Base-by-base conservation (phyloP, 202 grass and related monocot species). In the Elaeis oleifera region DNA sequence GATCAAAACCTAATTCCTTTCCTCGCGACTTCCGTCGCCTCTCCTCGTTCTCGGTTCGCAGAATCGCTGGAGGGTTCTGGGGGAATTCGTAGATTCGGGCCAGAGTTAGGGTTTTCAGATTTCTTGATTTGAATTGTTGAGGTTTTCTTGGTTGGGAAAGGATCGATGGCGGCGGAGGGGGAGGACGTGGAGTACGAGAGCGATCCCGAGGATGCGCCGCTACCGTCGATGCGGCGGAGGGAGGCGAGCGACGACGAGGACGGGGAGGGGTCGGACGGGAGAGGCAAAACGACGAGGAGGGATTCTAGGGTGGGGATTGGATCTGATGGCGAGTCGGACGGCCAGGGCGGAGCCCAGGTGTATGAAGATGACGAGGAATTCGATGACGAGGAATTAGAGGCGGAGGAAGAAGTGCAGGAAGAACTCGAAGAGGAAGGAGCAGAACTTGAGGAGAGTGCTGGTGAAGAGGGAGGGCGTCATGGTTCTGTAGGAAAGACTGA, bases 161-260 rank as follows among this genome's bases (percentile, higher is more conserved):
- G 54, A 72, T 72, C 50, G 18, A 78, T 26, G 66, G 72, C 32
- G 19, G 48, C 53, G 49, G 53, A 24, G 77, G 72, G 14, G 28
- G 83, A 79, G 7, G 81, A 76, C 0, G 82, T 80, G 53, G 90
- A 90, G 57, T 97, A 97, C 62, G 85, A 89, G 80, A 86, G 82
- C 74, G 94, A 97, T 75, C 85, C 85, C 17, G 88, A 99, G 51
- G 94, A 94, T 49, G 67, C 75, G 58, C 85, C 75, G 6, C 85
- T 99, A 18, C 85, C 88, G 5, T 52, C 70, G 67, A 79, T 89
- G 88, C 88, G 88, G 61, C 94, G 94, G 44, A 71, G 88, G 49
- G 85, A 92, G 72, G 88, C 79, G 7, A 99, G 94, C 74, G 94
- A 99, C 65, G 88, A 99, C 52, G 94, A 95, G 56, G 90, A 99